A percentile compares a stretch with the other conserved stretches of the same genome.
phyloP scores from a whole-genome alignment of 2,329 filamentous ascomycete species.

The Aspergillus calidoustus region DNA sequence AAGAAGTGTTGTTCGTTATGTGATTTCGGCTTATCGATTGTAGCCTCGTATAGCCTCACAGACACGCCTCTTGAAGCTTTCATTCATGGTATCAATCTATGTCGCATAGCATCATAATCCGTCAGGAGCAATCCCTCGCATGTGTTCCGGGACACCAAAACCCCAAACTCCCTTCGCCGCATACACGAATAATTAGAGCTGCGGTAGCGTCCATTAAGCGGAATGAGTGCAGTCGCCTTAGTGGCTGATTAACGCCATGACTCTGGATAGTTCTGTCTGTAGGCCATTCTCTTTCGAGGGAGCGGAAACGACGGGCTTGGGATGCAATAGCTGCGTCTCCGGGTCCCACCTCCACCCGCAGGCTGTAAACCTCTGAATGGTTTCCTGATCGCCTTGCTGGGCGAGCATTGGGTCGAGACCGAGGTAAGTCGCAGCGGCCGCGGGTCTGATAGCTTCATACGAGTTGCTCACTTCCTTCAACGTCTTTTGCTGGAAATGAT shows the following conservation, averaged over 20 bases:
- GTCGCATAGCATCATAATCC: conserved; percentile 14
- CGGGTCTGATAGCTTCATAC: conserved; percentile 46
- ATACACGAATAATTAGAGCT: background rate
- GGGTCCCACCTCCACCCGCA: conserved; percentile 46
- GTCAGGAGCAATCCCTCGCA: background rate
- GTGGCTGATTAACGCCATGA: conserved; percentile 40
- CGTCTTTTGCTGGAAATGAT: conserved; percentile 44
- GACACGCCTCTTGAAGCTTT: conserved; percentile 3
- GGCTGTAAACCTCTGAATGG: conserved; percentile 39
- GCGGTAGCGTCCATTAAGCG: background rate
- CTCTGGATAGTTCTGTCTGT: conserved; percentile 35
- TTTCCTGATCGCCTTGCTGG: conserved; percentile 31
- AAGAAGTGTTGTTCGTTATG: conserved; percentile 42
- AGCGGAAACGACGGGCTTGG: conserved; percentile 33
- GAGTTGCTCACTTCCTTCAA: conserved; percentile 43
- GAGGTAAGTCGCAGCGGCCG: conserved; percentile 41
- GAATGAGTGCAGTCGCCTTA: conserved; percentile 28
- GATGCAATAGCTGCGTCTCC: conserved; percentile 38
- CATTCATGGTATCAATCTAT: conserved; percentile 20
- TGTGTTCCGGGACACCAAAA: background rate
- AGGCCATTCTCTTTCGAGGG: conserved; percentile 21
- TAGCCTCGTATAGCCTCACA: conserved; percentile 15
- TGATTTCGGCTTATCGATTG: conserved; percentile 33
- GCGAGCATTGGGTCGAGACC: conserved; percentile 37
- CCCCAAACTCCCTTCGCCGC: conserved; percentile 1